A percentile compares a stretch with the other conserved stretches of the same genome.
These are phyloP conservation scores for Firmiana major DNA, from an alignment of 345 rosid genomes.

Conservation along the genomic window DNA sequence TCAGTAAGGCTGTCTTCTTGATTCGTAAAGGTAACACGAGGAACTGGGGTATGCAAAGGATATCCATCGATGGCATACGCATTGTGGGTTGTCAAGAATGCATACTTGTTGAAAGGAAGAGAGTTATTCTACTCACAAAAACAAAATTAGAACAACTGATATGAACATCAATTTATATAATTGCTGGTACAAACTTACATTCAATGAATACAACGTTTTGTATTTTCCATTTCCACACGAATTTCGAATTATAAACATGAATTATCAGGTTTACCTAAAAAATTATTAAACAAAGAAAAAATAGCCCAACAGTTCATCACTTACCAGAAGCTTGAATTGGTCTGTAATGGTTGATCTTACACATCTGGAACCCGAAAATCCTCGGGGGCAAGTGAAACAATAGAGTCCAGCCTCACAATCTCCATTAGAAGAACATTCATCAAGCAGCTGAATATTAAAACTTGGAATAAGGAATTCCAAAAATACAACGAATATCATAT, in stretches of 20 bases:
- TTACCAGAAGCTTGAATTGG: constrained; percentile 64
- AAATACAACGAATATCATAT: not conserved
- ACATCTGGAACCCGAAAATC: constrained; percentile 52
- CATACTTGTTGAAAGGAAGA: constrained; percentile 65
- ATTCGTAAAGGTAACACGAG: constrained; percentile 48
- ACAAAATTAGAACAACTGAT: not conserved
- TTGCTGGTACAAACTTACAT: no score
- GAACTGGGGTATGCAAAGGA: constrained; percentile 44
- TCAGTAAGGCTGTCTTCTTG: constrained; percentile 57
- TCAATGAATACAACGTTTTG: no score
- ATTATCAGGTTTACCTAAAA: no score
- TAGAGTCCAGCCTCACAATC: constrained; percentile 61
- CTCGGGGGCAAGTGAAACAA: constrained; percentile 49
- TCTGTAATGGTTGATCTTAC: constrained; percentile 47
- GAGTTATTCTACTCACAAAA: constrained; percentile 54
- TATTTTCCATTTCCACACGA: no score
- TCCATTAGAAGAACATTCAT: constrained; percentile 46
- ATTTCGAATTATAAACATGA: no score
- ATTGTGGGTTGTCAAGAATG: constrained; percentile 68
- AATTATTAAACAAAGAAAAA: not conserved
- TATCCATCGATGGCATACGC: constrained; percentile 57
- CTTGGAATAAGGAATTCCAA: not conserved
- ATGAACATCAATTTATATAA: not conserved
- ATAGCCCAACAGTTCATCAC: not conserved
- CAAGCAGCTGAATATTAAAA: constrained; percentile 39